phyloP scores from a whole-genome alignment of 768 basidiomycete species.

The Boletus insuetus region DNA sequence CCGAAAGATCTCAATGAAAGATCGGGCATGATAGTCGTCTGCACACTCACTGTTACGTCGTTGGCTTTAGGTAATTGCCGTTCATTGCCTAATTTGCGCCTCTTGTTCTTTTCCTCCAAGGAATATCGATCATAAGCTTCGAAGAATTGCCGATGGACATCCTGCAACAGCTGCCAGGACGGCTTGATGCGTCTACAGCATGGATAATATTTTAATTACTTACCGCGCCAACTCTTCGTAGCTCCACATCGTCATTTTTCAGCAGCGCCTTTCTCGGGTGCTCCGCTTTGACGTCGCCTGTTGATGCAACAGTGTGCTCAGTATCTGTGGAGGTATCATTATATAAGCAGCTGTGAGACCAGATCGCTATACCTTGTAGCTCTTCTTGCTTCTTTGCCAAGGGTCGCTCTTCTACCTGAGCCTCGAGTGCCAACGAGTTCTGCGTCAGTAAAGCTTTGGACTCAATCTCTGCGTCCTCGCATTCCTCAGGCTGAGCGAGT shows the following conservation, averaged over 20 bases:
- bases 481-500: conserved; percentile 33
- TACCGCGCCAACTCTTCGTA: conserved; percentile 75
- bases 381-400: conserved; percentile 86
- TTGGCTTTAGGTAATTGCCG: conserved; percentile 39
- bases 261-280: conserved; percentile 71
- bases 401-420: conserved; percentile 82
- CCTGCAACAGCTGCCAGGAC: conserved; percentile 63
- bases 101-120: conserved; percentile 27
- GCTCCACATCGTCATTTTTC: conserved; percentile 84
- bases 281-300: conserved; percentile 35
- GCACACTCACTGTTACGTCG: conserved; percentile 74
- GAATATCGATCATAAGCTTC: conserved; percentile 52
- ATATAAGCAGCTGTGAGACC: background rate
- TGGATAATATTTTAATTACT: conserved; percentile 14
- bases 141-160: conserved; percentile 79
- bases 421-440: conserved; percentile 76
- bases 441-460: conserved; percentile 60
- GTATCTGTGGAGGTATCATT: conserved; percentile 9
- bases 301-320: conserved; percentile 13
- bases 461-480: conserved; percentile 42
- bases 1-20: background rate
- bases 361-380: conserved; percentile 47
- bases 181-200: background rate
- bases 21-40: background rate
- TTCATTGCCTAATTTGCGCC: conserved; percentile 23